Evolutionary conservation across 345 rosid species (phyloP).

Genomic region (Triadica sebifera): DNA sequence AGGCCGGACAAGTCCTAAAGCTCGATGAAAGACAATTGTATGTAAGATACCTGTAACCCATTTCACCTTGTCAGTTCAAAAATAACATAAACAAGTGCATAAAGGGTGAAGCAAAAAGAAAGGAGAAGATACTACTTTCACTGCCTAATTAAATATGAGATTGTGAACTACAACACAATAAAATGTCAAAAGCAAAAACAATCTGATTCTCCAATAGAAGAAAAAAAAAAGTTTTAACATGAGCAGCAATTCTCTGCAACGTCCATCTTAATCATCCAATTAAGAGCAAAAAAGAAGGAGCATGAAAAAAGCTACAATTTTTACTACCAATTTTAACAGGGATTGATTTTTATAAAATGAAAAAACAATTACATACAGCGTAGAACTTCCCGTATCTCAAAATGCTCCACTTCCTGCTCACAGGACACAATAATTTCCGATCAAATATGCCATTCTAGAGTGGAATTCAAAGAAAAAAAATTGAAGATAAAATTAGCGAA

Average conservation of each 20-base stretch:
- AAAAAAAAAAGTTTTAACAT: too few species aligned
- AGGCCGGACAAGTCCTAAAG: conserved; percentile 88
- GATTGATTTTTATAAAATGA: neutral
- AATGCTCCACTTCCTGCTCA: conserved; percentile 75
- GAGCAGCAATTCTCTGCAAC: too few species aligned
- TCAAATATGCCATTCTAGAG: neutral
- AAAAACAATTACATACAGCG: conserved; percentile 54
- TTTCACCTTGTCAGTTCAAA: conserved; percentile 12
- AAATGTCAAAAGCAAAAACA: too few species aligned
- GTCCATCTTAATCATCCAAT: too few species aligned
- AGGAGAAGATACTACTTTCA: too few species aligned
- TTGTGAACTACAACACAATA: too few species aligned
- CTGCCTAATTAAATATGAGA: too few species aligned
- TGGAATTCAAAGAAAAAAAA: neutral
- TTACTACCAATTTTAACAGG: neutral
- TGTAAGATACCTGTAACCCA: conserved; percentile 76
- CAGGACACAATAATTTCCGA: neutral
- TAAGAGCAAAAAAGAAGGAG: neutral
- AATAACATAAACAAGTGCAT: neutral
- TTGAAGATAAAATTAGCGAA: neutral
- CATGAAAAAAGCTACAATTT: neutral
- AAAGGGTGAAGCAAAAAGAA: neutral
- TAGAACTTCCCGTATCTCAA: conserved; percentile 80
- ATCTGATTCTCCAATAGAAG: too few species aligned
- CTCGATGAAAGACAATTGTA: conserved; percentile 87